Base-by-base conservation (phyloP, 169 alveolate genomes). In the Ichthyophthirius multifiliis region DNA sequence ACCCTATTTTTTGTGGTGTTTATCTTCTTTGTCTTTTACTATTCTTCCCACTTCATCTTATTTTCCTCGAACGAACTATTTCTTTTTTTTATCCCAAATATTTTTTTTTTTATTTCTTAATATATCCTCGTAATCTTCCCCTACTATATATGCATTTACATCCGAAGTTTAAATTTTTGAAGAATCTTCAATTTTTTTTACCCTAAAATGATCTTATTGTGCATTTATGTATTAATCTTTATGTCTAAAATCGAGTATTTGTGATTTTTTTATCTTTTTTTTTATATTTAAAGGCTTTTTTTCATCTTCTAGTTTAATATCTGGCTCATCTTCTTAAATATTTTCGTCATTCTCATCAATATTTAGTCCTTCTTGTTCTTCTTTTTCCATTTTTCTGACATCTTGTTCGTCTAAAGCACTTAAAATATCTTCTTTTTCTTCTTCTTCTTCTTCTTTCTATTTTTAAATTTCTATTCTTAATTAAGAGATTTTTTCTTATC, bases 31-130 rank as follows among this genome's bases (percentile, higher is more conserved):
- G 32, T 80, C 85, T 64, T 75, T 86, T 9, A 84, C 67, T 47
- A 64, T 86, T 39, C 78, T 83, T 16, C 93, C 86, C 35, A 86
- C 86, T 30, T 83, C 84, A 47, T 87, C 91, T 12, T 71, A 35
- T 71, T 87, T 83, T 47, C 77, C 89, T 3, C 79, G 76, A 13
- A 89, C 90, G 75, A 90, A 92, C 48, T 90, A 82, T 80, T 89
- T 90, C 80, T 92, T 91, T 64, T 82, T 83, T 10, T 82, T 55
- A 76, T 94, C 95, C 96, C 97, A 92, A 41, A 81, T 84, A 84
- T 86, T 92, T 76, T 83, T 89, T 83, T 65, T 83, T 84, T 16
- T 75, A 67, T 74, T 83, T 43, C 84, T 55, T 18, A 76, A 64
- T 18, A 47, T 55, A 34, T 55, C 77, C 27, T 86, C 87, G 1